These are phyloP conservation scores for Pneumocystis jirovecii DNA, from an alignment of 1,139 yeast genomes.

Conservation along the genomic window DNA sequence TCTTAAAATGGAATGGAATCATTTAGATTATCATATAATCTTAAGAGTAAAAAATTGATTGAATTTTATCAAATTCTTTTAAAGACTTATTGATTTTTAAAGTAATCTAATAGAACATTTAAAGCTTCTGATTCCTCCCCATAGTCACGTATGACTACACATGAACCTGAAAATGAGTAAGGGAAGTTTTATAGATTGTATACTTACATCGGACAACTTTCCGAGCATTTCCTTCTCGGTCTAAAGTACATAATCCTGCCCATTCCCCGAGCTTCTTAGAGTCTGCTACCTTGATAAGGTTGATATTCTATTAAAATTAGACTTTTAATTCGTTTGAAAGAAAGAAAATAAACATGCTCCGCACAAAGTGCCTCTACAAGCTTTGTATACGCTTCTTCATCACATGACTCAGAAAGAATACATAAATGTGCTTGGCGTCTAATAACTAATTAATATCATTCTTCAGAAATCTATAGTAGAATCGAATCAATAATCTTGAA, in stretches of 20 bases:
- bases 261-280: slow-evolving; percentile 99
- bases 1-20: neutral
- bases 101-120: slow-evolving; percentile 90
- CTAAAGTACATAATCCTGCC: slow-evolving; percentile 99
- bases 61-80: neutral
- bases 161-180: neutral
- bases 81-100: slow-evolving; percentile 58
- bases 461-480: neutral
- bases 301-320: slow-evolving; percentile 41
- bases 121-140: slow-evolving; percentile 99
- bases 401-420: slow-evolving; percentile 95
- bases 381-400: slow-evolving; percentile 93
- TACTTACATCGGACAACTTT: slow-evolving; percentile 98
- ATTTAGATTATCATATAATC: too few relatives aligned
- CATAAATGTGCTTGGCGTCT: slow-evolving; percentile 90
- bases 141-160: slow-evolving; percentile 33
- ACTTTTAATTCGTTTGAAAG: neutral
- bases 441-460: neutral
- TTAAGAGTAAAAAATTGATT: too few relatives aligned
- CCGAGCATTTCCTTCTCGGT: slow-evolving; percentile 99
- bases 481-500: neutral
- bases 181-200: slow-evolving; percentile 35
- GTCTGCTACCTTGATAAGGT: slow-evolving; percentile 97
- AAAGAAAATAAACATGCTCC: slow-evolving; percentile 37
- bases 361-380: slow-evolving; percentile 98